Base-by-base conservation (phyloP, 305 asterid genomes). In the Fraxinus platypoda region DNA sequence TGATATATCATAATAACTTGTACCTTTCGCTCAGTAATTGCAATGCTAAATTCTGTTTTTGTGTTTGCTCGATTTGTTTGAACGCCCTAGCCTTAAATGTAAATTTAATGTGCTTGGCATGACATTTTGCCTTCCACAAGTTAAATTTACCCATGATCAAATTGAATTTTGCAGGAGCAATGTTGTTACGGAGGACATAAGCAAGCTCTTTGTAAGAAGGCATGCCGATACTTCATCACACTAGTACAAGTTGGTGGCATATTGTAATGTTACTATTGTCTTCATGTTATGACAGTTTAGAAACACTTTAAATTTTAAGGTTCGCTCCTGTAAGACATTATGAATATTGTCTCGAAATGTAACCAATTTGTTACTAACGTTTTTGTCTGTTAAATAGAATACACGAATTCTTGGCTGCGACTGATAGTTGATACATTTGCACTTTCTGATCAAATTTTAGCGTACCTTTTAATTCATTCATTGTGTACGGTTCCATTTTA, bases 121-220 rank as follows among this genome's bases (percentile, higher is more conserved):
- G 75, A 30, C 38, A 70, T 70, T 23, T 23, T 41, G 71, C 12
- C 13, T 28, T 38, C 31, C 79, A 70, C 83, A 21, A 79, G 81
- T 64, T 71, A 70, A 78, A 35, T 52, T 25, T 76, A 30, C 66
- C 84, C 52, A 75, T 85, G 75, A 15, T 75, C 23, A 15, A 37
- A 37, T 74, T 1, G 35, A 46, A 74, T 87, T 80, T 82, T 87
- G 82, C 95, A 95, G 98, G 95, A 92, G 98, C 94, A 95, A 95
- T 72, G 77, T 95, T 31, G 98, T 92, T 31, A 95, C 98, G 0
- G 98, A 95, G 87, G 98, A 95, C 90, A 86, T 95, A 75, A 91
- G 86, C 93, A 95, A 92, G 91, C 91, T 95, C 76, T 95, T 95
- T 80, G 93, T 88, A 86, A 89, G 89, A 87, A 91, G 82, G 89